Conservation (phyloP, 495 filamentous ascomycete genomes). For the Aspergillus sclerotiicarbonarius region DNA sequence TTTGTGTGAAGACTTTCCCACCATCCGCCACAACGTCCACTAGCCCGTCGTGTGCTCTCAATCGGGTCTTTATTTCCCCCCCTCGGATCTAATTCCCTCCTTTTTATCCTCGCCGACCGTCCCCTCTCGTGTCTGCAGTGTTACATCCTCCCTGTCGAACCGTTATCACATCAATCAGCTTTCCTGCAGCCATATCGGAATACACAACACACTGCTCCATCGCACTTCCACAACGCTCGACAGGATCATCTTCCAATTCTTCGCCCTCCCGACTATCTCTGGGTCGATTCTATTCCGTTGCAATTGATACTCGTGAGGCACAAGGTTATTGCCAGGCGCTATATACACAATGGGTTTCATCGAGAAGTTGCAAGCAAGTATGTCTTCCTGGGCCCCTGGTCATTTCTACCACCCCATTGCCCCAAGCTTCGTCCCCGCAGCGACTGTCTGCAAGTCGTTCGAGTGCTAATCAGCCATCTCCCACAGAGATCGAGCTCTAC, state of each 20-base stretch:
- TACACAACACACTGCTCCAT: background rate
- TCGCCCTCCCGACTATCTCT: background rate
- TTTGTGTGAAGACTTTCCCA: background rate
- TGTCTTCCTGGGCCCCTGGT: constrained; percentile 9
- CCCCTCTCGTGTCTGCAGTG: constrained; percentile 7
- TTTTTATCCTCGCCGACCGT: constrained; percentile 6
- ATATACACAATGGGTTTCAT: constrained; percentile 51
- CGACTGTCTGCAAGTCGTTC: background rate
- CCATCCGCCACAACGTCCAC: background rate
- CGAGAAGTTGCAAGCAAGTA: constrained; percentile 58
- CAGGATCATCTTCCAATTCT: background rate
- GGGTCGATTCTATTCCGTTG: background rate
- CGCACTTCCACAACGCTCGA: background rate
- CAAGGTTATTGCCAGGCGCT: background rate
- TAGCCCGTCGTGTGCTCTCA: background rate
- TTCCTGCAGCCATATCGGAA: background rate
- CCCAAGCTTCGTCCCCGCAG: background rate
- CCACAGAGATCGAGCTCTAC: constrained; percentile 75
- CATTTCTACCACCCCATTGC: background rate
- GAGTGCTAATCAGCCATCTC: constrained; percentile 23
- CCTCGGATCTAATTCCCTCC: constrained; percentile 10
- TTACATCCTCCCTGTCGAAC: background rate
- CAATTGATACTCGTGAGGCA: background rate
- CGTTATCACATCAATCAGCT: background rate
- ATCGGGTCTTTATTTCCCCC: background rate